Conservation (phyloP, 2,329 filamentous ascomycete species). For the Colletotrichum musicola region DNA sequence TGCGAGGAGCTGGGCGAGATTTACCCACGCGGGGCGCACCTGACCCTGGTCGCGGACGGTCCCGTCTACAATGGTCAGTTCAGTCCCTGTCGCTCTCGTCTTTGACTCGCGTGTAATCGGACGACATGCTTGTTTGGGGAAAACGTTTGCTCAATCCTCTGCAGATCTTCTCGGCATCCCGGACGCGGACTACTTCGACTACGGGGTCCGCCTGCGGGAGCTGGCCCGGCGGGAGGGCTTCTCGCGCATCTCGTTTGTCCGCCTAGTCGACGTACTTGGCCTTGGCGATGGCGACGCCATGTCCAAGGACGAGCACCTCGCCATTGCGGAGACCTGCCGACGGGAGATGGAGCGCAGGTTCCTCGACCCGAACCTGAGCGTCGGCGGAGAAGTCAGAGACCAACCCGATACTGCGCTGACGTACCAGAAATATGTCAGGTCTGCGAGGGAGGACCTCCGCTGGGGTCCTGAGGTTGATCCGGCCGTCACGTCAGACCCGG, state of each 20-base stretch:
- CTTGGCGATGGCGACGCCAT: not conserved
- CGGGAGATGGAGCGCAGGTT: conserved; percentile 13
- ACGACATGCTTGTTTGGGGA: not conserved
- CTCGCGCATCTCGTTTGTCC: not conserved
- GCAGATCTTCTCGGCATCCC: conserved; percentile 27
- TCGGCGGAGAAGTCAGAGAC: not conserved
- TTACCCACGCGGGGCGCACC: conserved; percentile 10
- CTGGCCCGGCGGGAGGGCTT: conserved; percentile 2
- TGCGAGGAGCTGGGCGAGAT: conserved; percentile 15
- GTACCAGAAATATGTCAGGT: conserved; percentile 12
- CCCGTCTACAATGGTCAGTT: conserved; percentile 23
- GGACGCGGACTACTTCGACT: conserved; percentile 19
- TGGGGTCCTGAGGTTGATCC: conserved; percentile 21
- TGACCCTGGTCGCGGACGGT: conserved; percentile 21
- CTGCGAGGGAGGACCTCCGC: conserved; percentile 15
- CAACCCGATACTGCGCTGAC: conserved; percentile 20
- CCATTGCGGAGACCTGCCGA: not conserved
- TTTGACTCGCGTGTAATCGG: not conserved
- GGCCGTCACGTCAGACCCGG: not conserved
- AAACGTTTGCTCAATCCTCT: too few species aligned
- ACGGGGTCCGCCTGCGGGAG: conserved; percentile 22
- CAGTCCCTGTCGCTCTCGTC: too few species aligned
- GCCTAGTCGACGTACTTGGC: not conserved
- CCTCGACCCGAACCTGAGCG: not conserved
- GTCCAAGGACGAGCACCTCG: not conserved